Percentiles rank a stretch among this genome's conserved stretches.
Conservation (phyloP, 306 rosid species). For the Rubus idaeus region DNA sequence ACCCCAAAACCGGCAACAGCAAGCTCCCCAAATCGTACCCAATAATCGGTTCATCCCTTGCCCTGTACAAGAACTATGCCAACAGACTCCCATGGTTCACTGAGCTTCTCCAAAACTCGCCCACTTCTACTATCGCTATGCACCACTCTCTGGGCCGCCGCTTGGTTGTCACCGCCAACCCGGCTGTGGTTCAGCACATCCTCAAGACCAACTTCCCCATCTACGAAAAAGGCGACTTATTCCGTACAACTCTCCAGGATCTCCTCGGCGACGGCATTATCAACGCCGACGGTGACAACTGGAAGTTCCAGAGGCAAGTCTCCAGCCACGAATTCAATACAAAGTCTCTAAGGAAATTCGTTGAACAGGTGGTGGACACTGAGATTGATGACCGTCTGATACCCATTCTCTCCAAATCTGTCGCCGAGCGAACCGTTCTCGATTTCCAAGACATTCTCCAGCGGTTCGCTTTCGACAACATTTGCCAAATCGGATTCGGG, state of each 20-base stretch:
- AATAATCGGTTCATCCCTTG: conserved; percentile 42
- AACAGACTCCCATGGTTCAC: conserved; percentile 57
- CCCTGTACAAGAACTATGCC: conserved; percentile 34
- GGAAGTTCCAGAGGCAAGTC: conserved; percentile 71
- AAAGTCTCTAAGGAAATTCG: conserved; percentile 43
- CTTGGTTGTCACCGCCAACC: conserved; percentile 55
- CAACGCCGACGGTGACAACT: conserved; percentile 42
- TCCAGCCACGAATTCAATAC: conserved; percentile 62
- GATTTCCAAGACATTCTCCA: conserved; percentile 70
- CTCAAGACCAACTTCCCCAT: conserved; percentile 57
- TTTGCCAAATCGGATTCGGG: conserved; percentile 64
- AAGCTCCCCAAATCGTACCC: conserved; percentile 59
- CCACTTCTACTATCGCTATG: conserved; percentile 56
- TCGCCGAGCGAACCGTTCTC: background rate
- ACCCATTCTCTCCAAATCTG: conserved; percentile 42
- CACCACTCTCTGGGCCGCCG: conserved; percentile 39
- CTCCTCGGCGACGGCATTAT: conserved; percentile 74
- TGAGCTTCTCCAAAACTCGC: conserved; percentile 46
- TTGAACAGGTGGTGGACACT: conserved; percentile 52
- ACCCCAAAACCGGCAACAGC: background rate
- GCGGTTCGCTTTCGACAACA: conserved; percentile 69
- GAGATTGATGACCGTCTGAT: conserved; percentile 54
- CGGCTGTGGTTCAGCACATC: conserved; percentile 59
- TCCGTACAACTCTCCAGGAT: conserved; percentile 28
- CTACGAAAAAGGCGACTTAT: conserved; percentile 46